phyloP scores from a whole-genome alignment of 208 protist species.

The Trypanosoma conorhini region DNA sequence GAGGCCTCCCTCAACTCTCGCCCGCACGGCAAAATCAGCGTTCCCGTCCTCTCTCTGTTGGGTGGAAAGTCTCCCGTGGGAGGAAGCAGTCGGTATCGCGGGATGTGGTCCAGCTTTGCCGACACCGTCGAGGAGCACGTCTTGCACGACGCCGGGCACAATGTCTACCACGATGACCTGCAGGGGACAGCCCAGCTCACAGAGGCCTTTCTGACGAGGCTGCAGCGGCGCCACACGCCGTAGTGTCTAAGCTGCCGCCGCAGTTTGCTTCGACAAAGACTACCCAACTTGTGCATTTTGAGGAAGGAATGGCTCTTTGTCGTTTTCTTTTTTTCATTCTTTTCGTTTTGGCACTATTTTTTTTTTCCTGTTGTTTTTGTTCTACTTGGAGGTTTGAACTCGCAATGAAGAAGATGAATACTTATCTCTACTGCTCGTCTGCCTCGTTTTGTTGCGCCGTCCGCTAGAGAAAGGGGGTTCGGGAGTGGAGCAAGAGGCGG shows the following conservation, averaged over 20 bases:
- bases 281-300: not conserved
- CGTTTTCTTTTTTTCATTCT: too few species aligned
- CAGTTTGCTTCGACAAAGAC: not conserved
- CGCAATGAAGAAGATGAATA: too few species aligned
- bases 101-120: conserved; percentile 39
- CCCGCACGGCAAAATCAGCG: not conserved
- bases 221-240: conserved; percentile 8
- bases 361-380: too few species aligned
- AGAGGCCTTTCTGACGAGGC: conserved; percentile 28
- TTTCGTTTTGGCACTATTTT: too few species aligned
- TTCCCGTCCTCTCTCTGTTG: conserved; percentile 56
- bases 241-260: not conserved
- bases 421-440: too few species aligned
- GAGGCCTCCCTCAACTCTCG: conserved; percentile 2
- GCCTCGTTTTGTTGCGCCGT: too few species aligned
- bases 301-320: too few species aligned
- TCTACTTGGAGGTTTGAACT: too few species aligned
- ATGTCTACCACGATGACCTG: conserved; percentile 58
- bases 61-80: conserved; percentile 53
- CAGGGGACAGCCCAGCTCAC: conserved; percentile 30
- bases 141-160: conserved; percentile 52
- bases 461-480: too few species aligned
- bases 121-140: conserved; percentile 39
- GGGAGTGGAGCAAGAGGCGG: too few species aligned
- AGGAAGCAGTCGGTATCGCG: conserved; percentile 10